Conservation (phyloP, 2,329 filamentous ascomycete species). For the Metarhizium album region DNA sequence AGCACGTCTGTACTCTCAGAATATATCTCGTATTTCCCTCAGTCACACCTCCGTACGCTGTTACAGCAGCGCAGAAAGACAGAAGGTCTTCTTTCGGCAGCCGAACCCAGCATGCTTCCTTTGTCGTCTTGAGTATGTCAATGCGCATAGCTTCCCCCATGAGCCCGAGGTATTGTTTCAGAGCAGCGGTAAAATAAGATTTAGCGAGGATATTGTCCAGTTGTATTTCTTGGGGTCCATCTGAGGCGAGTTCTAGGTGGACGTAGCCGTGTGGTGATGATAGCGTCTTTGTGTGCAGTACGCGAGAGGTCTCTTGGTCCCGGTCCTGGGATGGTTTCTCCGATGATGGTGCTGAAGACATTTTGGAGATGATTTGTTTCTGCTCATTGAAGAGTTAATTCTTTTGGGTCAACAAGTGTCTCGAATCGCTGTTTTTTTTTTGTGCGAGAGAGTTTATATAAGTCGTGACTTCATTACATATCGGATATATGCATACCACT, state of each 20-base stretch:
- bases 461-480: too few species aligned
- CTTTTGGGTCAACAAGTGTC: too few species aligned
- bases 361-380: not conserved
- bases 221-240: constrained; percentile 12
- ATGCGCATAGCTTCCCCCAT: constrained; percentile 56
- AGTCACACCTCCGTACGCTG: constrained; percentile 47
- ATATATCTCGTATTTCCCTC: constrained; percentile 34
- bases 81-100: constrained; percentile 50
- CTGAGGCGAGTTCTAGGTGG: constrained; percentile 38
- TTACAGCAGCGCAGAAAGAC: constrained; percentile 52
- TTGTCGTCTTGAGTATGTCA: constrained; percentile 56
- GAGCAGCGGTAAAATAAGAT: constrained; percentile 50
- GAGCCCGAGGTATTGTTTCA: constrained; percentile 59
- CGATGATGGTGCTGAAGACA: not conserved
- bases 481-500: constrained; percentile 6
- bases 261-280: constrained; percentile 46
- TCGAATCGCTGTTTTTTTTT: too few species aligned
- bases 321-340: constrained; percentile 11
- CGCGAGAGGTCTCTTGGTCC: constrained; percentile 30
- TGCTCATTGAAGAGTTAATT: not conserved
- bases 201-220: constrained; percentile 54
- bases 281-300: constrained; percentile 41
- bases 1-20: constrained; percentile 45
- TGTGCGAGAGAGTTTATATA: too few species aligned
- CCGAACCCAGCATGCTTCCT: constrained; percentile 50